phyloP scores from a whole-genome alignment of 78 protist genomes.

The slime mould (Dictyostelium discoideum) region dicty_2.7 NC_007088.5:5684001-5684500 shows the following conservation, averaged over 20 bases:
- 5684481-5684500: no score
- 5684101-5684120: background rate
- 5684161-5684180: no score
- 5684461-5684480: no score
- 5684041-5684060: conserved; percentile 15
- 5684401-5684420: background rate
- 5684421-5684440: background rate
- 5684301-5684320: background rate
- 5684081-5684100: background rate
- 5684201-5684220: background rate
- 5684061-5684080: background rate
- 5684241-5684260: background rate
- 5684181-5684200: background rate
- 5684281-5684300: background rate
- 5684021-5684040: conserved; percentile 25
- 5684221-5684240: background rate
- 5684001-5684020: conserved; percentile 19
- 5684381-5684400: background rate
- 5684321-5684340: background rate
- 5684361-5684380: background rate
- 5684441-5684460: background rate
- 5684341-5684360: background rate
- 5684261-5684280: background rate
- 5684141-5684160: background rate
- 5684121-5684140: no score